Percentiles rank a stretch among this genome's conserved stretches.
These are phyloP conservation scores for Lentinula sp. DNA, from an alignment of 768 basidiomycete species.

Conservation along the genomic window DNA sequence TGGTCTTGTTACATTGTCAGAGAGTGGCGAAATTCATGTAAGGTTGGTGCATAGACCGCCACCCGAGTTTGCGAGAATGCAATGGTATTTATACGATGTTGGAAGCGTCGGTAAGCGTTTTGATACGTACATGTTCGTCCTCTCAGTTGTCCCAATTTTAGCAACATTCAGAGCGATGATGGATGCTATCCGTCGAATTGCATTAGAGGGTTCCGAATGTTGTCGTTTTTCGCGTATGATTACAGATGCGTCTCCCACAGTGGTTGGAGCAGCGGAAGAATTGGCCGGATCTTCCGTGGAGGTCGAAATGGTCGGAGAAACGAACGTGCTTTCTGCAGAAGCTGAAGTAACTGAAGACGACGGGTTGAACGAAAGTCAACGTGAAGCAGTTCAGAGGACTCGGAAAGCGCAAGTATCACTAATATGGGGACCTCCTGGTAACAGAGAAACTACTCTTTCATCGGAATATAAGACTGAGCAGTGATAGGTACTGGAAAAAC, in stretches of 20 bases:
- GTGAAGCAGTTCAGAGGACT: conserved; percentile 35
- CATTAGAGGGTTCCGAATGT: conserved; percentile 33
- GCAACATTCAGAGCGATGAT: conserved; percentile 63
- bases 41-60: conserved; percentile 52
- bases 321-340: too few species aligned
- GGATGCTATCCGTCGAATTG: conserved; percentile 49
- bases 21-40: conserved; percentile 49
- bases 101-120: conserved; percentile 46
- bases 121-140: background rate
- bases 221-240: conserved; percentile 49
- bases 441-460: background rate
- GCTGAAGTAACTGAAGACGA: conserved; percentile 4
- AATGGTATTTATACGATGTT: conserved; percentile 61
- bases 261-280: background rate
- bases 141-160: conserved; percentile 13
- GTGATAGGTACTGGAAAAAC: conserved; percentile 65
- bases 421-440: conserved; percentile 70
- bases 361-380: conserved; percentile 45
- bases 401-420: conserved; percentile 36
- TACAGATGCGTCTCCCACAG: conserved; percentile 21
- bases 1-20: conserved; percentile 50
- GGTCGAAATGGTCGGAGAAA: too few species aligned
- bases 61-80: conserved; percentile 52
- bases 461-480: background rate
- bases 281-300: too few species aligned